These are phyloP conservation scores for Articulospora tetracladia DNA, from an alignment of 495 filamentous ascomycete genomes.

Conservation along the genomic window DNA sequence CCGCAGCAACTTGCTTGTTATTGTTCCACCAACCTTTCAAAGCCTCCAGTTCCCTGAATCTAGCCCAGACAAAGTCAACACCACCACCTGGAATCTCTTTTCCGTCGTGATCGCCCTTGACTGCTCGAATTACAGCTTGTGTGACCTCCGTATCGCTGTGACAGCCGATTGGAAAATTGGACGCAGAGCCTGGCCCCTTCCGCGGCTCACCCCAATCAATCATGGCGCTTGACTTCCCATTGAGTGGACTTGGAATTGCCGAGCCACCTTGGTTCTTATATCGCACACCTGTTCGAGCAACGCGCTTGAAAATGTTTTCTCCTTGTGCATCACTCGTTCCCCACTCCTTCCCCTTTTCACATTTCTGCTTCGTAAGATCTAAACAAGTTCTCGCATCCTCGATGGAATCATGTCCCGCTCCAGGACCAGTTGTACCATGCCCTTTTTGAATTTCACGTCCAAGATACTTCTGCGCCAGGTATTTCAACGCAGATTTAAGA, in stretches of 20 bases:
- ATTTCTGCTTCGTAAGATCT: constrained; percentile 91
- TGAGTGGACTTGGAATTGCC: constrained; percentile 37
- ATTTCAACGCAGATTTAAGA: constrained; percentile 74
- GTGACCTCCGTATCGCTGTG: constrained; percentile 71
- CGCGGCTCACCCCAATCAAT: constrained; percentile 85
- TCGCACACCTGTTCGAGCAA: constrained; percentile 52
- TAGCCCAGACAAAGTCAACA: constrained; percentile 86
- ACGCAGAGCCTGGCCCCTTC: constrained; percentile 67
- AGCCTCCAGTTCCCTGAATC: constrained; percentile 80
- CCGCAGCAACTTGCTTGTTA: constrained; percentile 31
- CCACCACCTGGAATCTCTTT: constrained; percentile 60
- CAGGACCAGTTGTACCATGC: constrained; percentile 43
- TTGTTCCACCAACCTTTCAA: constrained; percentile 79
- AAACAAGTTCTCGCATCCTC: constrained; percentile 89
- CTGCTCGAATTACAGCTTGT: constrained; percentile 59
- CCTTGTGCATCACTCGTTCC: constrained; percentile 68
- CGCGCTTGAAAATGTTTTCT: constrained; percentile 84
- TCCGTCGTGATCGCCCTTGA: constrained; percentile 64
- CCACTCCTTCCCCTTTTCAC: constrained; percentile 83
- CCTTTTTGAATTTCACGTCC: constrained; percentile 82
- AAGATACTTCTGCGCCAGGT: constrained; percentile 75
- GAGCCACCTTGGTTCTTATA: constrained; percentile 51
- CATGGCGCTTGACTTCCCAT: constrained; percentile 69
- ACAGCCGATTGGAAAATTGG: constrained; percentile 69
- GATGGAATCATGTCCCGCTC: constrained; percentile 76